Evolutionary conservation across 148 eudicot species (phyloP), one percentile per base, ranked within the genome.

Genomic region (Dysphania ambrosioides): DNA sequence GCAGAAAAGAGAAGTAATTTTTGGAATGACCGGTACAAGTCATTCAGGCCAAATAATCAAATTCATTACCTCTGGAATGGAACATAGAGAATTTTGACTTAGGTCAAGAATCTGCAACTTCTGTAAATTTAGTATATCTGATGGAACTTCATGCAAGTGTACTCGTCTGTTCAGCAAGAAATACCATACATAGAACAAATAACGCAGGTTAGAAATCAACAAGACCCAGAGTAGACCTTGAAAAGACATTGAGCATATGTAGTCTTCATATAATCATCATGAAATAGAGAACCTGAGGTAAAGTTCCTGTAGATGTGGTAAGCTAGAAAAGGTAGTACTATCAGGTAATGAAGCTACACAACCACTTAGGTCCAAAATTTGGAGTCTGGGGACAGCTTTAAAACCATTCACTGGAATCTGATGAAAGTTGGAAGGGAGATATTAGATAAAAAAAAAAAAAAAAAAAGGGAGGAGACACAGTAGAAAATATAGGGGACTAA

Each of bases 321-420:
- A 79, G 85, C 86, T 74, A 53, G 96, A 87, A 80, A 94, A 92
- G 73, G 85, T 71, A 30, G 90, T 84, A 71, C 71, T 31, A 65
- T 82, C 85, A 24, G 88, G 87, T 85, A 91, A 80, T 68, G 89
- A 87, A 78, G 91, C 84, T 26, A 78, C 81, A 73, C 91, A 88
- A 38, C 97, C 88, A 84, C 98, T 94, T 75, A 94, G 88, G 79
- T 94, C 96, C 87, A 94, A 82, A 78, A 94, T 83, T 74, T 81
- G 97, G 75, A 94, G 88, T 74, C 78, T 87, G 47, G 90, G 70
- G 34, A 77, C 84, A 68, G 87, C 88, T 84, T 85, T 81, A 85
- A 90, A 90, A 74, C 89, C 96, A 79, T 88, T 87, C 77, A 76
- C 64, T 72, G 98, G 90, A 44, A 94, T 85, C 98, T 94, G 58